phyloP scores from a whole-genome alignment of 805 yeast species.

The Yamadazyma akitaensis region DNA sequence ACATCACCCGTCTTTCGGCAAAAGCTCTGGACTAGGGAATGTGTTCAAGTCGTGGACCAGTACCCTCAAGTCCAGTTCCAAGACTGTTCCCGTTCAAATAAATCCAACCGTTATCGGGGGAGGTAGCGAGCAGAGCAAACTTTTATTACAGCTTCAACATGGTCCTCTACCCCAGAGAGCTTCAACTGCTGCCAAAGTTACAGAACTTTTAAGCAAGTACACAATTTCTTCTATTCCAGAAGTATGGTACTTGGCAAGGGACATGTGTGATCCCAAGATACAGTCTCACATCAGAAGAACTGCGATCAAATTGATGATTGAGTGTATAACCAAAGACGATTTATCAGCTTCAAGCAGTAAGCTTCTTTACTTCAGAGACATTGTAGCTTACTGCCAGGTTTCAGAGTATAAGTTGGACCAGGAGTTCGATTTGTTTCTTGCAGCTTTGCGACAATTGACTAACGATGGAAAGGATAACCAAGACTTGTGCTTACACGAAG shows the following conservation, averaged over 20 bases:
- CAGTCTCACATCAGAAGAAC: conserved; percentile 34
- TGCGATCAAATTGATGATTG: conserved; percentile 50
- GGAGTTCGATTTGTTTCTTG: conserved; percentile 50
- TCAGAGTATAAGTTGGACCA: conserved; percentile 37
- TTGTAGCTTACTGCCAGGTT: conserved; percentile 42
- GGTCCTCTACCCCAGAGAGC: conserved; percentile 39
- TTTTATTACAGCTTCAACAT: conserved; percentile 36
- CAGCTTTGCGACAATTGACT: conserved; percentile 46
- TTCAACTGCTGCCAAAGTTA: conserved; percentile 50
- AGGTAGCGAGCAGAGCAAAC: conserved; percentile 36
- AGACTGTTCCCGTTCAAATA: conserved; percentile 30
- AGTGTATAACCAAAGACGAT: conserved; percentile 56
- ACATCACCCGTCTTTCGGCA: conserved; percentile 29
- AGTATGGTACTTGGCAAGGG: conserved; percentile 68
- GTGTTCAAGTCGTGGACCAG: conserved; percentile 39
- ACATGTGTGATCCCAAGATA: conserved; percentile 44
- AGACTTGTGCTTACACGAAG: conserved; percentile 47
- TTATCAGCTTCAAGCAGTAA: conserved; percentile 45
- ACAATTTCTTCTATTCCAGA: conserved; percentile 63
- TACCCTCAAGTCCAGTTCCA: conserved; percentile 29
- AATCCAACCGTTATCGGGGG: conserved; percentile 46
- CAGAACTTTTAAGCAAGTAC: conserved; percentile 47
- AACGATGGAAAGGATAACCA: conserved; percentile 51
- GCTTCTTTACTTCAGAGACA: conserved; percentile 58
- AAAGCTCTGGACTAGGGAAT: conserved; percentile 35